Conservation (phyloP, 2,329 filamentous ascomycete genomes). For the Trichophyton mentagrophytes region DNA sequence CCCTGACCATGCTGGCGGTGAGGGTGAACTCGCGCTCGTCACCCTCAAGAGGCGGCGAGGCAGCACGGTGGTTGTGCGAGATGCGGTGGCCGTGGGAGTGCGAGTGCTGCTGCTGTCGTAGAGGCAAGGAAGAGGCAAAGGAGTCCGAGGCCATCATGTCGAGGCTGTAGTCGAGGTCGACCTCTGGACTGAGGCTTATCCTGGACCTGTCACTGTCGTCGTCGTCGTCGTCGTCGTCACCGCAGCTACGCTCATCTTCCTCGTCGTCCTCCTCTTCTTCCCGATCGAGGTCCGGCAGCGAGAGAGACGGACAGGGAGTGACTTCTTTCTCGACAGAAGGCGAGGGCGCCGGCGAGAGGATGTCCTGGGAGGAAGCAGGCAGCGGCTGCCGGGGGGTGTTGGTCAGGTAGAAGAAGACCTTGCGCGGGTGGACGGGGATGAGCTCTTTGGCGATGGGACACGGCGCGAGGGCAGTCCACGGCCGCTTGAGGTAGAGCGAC, state of each 20-base stretch:
- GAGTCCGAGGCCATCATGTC: conserved; percentile 49
- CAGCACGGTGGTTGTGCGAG: conserved; percentile 45
- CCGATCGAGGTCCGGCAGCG: conserved; percentile 19
- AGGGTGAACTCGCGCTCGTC: conserved; percentile 65
- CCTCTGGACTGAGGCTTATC: conserved; percentile 80
- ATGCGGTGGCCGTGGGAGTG: conserved; percentile 43
- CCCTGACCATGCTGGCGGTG: conserved; percentile 72
- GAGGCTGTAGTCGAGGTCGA: conserved; percentile 83
- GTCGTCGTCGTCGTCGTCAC: no score
- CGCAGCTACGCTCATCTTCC: conserved; percentile 26
- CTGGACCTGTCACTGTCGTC: conserved; percentile 48
- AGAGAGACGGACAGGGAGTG: conserved; percentile 63
- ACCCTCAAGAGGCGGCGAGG: conserved; percentile 14
- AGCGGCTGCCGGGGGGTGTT: conserved; percentile 75
- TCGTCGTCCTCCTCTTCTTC: conserved; percentile 56
- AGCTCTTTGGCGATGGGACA: conserved; percentile 90
- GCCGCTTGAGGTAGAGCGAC: conserved; percentile 75
- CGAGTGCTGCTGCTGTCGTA: conserved; percentile 6
- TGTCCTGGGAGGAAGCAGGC: conserved; percentile 49
- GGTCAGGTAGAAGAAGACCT: conserved; percentile 92
- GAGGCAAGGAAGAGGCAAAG: conserved; percentile 6
- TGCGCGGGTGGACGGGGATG: conserved; percentile 79
- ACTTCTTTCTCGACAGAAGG: conserved; percentile 49
- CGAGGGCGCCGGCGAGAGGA: conserved; percentile 37
- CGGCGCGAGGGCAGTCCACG: conserved; percentile 63